A percentile compares a stretch with the other conserved stretches of the same genome.
phyloP scores from a whole-genome alignment of 2,329 filamentous ascomycete species.

The Sarocladium strictum region DNA sequence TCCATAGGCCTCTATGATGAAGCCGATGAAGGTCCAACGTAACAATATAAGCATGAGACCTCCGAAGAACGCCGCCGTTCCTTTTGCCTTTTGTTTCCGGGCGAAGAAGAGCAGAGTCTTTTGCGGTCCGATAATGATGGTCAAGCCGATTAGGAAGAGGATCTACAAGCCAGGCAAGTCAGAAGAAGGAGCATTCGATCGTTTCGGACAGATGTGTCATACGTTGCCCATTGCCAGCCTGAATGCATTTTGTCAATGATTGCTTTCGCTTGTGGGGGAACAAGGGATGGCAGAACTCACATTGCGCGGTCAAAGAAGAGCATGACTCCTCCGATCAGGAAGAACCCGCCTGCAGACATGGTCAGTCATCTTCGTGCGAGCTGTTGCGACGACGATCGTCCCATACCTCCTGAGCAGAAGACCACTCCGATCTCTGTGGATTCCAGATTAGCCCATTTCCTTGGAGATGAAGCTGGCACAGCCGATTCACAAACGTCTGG shows the following conservation, averaged over 20 bases:
- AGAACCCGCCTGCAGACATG: slow-evolving; percentile 68
- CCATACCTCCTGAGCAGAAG: slow-evolving; percentile 95
- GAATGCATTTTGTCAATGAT: slow-evolving; percentile 14
- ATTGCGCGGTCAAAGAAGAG: slow-evolving; percentile 98
- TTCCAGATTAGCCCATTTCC: slow-evolving; percentile 28
- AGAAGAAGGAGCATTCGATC: slow-evolving; percentile 6
- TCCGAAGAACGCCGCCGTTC: slow-evolving; percentile 78
- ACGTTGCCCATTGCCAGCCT: slow-evolving; percentile 98
- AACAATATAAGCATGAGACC: slow-evolving; percentile 83
- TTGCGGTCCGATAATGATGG: slow-evolving; percentile 86
- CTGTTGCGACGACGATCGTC: slow-evolving; percentile 20
- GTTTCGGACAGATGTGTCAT: slow-evolving; percentile 25
- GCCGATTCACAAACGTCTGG: background rate
- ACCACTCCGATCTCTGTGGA: slow-evolving; percentile 86
- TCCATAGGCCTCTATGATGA: slow-evolving; percentile 85
- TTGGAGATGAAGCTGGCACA: too few species aligned
- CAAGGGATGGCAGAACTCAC: slow-evolving; percentile 43
- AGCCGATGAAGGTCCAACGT: slow-evolving; percentile 87
- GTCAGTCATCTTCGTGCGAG: slow-evolving; percentile 15
- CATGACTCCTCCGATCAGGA: slow-evolving; percentile 88
- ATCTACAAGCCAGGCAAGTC: slow-evolving; percentile 50
- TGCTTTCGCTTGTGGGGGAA: background rate
- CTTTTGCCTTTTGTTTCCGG: slow-evolving; percentile 84
- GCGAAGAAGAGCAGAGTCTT: slow-evolving; percentile 95
- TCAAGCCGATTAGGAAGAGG: slow-evolving; percentile 94